Conservation (phyloP, 257 asterid species). For the Coffea canephora region DNA sequence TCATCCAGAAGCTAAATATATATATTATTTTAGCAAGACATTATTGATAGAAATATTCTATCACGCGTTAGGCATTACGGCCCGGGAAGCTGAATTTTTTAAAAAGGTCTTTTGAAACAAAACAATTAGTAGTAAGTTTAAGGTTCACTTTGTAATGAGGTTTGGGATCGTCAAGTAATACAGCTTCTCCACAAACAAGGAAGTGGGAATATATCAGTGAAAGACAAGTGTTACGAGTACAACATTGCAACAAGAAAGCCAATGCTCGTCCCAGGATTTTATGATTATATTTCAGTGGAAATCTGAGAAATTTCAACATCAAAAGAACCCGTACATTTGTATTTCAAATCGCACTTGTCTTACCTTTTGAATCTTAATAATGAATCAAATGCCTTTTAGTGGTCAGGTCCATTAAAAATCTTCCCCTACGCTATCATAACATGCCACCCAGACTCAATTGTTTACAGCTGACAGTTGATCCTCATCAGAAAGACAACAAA, state of each 20-base stretch:
- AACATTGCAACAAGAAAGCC: neutral
- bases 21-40: too few species aligned
- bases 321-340: neutral
- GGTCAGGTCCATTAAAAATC: neutral
- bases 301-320: neutral
- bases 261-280: neutral
- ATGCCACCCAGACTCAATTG: conserved; percentile 9
- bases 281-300: neutral
- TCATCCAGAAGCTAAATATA: too few species aligned
- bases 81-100: too few species aligned
- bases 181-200: too few species aligned
- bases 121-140: too few species aligned
- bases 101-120: too few species aligned
- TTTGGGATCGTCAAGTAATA: too few species aligned
- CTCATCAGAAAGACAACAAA: neutral
- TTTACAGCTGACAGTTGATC: neutral
- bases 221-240: neutral
- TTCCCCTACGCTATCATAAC: conserved; percentile 12
- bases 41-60: too few species aligned
- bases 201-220: too few species aligned
- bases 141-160: too few species aligned
- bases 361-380: neutral
- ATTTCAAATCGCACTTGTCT: conserved; percentile 11
- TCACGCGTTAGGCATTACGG: too few species aligned
- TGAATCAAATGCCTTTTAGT: neutral